phyloP scores from a whole-genome alignment of 768 basidiomycete species.

The Sarcodon aspratus region DNA sequence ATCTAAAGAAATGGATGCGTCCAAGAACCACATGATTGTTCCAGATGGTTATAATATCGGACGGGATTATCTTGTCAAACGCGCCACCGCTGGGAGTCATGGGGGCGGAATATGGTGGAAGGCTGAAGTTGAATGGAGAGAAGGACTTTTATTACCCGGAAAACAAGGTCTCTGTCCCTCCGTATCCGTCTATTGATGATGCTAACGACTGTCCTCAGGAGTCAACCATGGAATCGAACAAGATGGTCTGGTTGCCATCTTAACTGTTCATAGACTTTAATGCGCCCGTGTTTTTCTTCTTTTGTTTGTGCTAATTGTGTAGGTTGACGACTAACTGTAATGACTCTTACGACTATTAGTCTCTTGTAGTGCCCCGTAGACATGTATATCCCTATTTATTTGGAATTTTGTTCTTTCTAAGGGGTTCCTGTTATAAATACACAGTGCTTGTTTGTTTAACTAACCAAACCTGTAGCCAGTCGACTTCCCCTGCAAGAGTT shows the following conservation, averaged over 20 bases:
- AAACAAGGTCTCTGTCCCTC: constrained; percentile 35
- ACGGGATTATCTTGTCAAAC: constrained; percentile 65
- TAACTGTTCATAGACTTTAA: constrained; percentile 49
- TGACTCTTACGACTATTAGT: not conserved
- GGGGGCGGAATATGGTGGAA: constrained; percentile 65
- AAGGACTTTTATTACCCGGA: constrained; percentile 59
- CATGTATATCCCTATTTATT: not conserved
- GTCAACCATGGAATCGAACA: constrained; percentile 75
- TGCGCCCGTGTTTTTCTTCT: not conserved
- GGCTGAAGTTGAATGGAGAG: constrained; percentile 67
- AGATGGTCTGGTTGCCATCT: constrained; percentile 71
- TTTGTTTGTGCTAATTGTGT: not conserved
- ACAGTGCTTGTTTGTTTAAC: not conserved
- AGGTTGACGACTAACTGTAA: not conserved
- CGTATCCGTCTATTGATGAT: not conserved
- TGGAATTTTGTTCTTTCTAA: not conserved
- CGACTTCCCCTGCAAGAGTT: no score
- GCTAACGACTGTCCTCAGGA: constrained; percentile 27
- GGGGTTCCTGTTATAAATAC: not conserved
- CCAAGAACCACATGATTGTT: constrained; percentile 60
- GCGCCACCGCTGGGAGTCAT: constrained; percentile 45
- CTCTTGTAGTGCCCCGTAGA: not conserved
- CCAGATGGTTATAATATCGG: constrained; percentile 77
- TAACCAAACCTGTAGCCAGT: not conserved
- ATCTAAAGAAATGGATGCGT: constrained; percentile 63